Percentiles rank a stretch among this genome's conserved stretches.
Evolutionary conservation across 177 flowering plant genomes (phyloP).

Genomic region (Vitis hybrid): DNA sequence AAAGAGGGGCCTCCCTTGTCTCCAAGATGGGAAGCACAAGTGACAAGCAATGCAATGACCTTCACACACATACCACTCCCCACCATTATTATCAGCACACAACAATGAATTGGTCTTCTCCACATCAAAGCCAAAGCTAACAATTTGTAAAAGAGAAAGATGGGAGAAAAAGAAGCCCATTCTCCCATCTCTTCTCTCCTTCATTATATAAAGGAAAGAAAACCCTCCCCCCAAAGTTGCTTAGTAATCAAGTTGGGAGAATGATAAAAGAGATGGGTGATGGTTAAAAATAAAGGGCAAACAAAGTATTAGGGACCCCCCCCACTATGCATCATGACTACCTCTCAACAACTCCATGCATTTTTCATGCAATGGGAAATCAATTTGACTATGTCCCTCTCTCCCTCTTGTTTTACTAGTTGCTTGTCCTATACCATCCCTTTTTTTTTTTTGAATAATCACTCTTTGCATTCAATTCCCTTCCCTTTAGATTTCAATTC

Average conservation of each 20-base stretch:
- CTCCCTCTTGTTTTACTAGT: too few relatives aligned
- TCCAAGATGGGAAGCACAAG: slow-evolving; percentile 52
- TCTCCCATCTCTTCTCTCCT: not conserved
- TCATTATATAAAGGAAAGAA: not conserved
- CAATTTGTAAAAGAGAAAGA: not conserved
- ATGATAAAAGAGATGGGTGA: not conserved
- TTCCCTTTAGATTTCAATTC: not conserved
- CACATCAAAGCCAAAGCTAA: slow-evolving; percentile 24
- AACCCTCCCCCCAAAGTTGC: slow-evolving; percentile 2
- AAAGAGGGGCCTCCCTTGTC: slow-evolving; percentile 47
- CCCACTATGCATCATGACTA: not conserved
- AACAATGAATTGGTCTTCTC: slow-evolving; percentile 26
- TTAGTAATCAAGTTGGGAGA: slow-evolving; percentile 1
- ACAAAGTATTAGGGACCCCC: not conserved
- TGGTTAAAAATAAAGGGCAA: not conserved
- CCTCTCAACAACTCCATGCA: not conserved
- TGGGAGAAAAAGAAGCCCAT: not conserved
- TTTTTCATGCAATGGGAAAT: slow-evolving; percentile 6
- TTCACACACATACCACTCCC: slow-evolving; percentile 45
- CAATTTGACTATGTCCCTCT: too few relatives aligned
- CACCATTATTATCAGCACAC: slow-evolving; percentile 32
- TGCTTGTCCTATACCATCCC: too few relatives aligned
- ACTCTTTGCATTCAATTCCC: not conserved
- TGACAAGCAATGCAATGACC: slow-evolving; percentile 53
- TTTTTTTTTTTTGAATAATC: not conserved